Conservation (phyloP, 2,329 filamentous ascomycete species). For the Emydomyces testavorans region DNA sequence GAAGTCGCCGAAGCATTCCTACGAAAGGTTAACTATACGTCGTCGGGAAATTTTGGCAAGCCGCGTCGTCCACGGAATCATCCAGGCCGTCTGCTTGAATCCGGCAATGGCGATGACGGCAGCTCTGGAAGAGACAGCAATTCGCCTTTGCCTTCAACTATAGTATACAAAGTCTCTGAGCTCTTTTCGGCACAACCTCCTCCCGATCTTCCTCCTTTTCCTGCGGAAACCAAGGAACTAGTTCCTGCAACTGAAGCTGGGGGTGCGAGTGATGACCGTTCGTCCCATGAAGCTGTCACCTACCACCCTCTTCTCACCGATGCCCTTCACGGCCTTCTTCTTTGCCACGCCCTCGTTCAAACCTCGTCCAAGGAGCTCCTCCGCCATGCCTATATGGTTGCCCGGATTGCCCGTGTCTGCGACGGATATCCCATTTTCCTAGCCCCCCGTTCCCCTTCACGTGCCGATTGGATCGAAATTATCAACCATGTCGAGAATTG, state of each 20-base stretch:
- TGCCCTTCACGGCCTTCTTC: slow-evolving; percentile 63
- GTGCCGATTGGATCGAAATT: slow-evolving; percentile 70
- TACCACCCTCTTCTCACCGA: slow-evolving; percentile 74
- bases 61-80: slow-evolving; percentile 23
- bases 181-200: slow-evolving; percentile 62
- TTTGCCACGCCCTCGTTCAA: slow-evolving; percentile 68
- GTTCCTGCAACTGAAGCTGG: slow-evolving; percentile 25
- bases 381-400: slow-evolving; percentile 71
- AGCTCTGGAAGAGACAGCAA: slow-evolving; percentile 20
- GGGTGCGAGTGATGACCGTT: slow-evolving; percentile 10
- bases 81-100: slow-evolving; percentile 17
- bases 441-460: slow-evolving; percentile 56
- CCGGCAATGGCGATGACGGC: slow-evolving; percentile 18
- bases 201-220: slow-evolving; percentile 55
- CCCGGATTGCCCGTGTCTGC: slow-evolving; percentile 58
- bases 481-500: slow-evolving; percentile 57
- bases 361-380: slow-evolving; percentile 66
- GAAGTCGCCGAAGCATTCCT: slow-evolving; percentile 44
- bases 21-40: slow-evolving; percentile 41
- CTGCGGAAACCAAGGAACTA: slow-evolving; percentile 33
- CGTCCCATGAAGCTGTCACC: slow-evolving; percentile 54
- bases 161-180: slow-evolving; percentile 46
- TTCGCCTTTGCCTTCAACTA: slow-evolving; percentile 37
- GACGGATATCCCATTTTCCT: slow-evolving; percentile 76
- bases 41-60: slow-evolving; percentile 33